Conservation (phyloP, 1,284 basidiomycete species). For the Farysia itapuensis region DNA sequence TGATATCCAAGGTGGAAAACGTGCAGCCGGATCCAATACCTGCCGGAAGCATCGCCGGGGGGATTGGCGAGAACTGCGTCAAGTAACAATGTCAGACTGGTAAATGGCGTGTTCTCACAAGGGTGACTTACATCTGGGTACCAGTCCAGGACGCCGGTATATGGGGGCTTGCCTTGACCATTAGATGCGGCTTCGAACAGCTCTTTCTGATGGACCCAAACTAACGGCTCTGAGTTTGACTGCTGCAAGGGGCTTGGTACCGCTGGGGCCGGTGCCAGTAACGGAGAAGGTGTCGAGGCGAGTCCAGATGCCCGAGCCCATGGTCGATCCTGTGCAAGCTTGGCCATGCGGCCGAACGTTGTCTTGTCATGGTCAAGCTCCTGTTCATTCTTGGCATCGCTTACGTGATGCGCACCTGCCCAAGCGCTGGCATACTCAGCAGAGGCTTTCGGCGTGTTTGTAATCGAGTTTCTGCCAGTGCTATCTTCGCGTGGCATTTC, state of each 20-base stretch:
- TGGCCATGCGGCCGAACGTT: constrained; percentile 28
- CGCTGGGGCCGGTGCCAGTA: not conserved
- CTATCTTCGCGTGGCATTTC: not conserved
- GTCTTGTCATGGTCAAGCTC: constrained; percentile 20
- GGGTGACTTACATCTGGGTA: constrained; percentile 48
- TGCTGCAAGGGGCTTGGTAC: not conserved
- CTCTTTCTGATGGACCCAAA: constrained; percentile 51
- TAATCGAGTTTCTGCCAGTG: no score
- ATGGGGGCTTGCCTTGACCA: constrained; percentile 3
- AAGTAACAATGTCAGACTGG: no score
- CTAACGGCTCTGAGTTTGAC: constrained; percentile 11
- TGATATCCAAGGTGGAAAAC: constrained; percentile 44
- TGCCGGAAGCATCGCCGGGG: constrained; percentile 3
- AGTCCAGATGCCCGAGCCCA: no score
- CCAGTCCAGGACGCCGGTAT: constrained; percentile 35
- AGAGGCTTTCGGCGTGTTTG: constrained; percentile 1
- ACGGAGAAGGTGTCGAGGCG: no score
- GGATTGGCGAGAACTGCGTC: no score
- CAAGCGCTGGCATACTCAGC: constrained; percentile 35
- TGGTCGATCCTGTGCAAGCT: constrained; percentile 10
- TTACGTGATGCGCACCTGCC: constrained; percentile 42
- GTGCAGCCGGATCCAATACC: constrained; percentile 24
- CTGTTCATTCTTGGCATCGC: constrained; percentile 23
- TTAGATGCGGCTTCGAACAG: constrained; percentile 8
- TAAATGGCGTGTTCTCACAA: no score